These are phyloP conservation scores for Musa itinerans DNA, from an alignment of 176 grass and related monocot genomes.

Conservation along the genomic window DNA sequence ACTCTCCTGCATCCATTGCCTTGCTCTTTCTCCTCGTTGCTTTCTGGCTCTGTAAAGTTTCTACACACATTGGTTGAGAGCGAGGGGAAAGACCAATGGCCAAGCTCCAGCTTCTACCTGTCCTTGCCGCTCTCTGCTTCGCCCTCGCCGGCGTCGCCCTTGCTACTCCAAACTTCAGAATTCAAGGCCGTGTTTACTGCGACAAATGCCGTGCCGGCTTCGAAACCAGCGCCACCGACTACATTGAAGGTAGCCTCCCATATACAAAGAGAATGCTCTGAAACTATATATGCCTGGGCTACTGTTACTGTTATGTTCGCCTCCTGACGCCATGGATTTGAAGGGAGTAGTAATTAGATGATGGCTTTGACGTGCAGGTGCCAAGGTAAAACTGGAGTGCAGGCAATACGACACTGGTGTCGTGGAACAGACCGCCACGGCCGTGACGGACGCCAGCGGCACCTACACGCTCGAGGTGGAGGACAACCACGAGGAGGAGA, in stretches of 20 bases:
- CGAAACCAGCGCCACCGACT: constrained; percentile 56
- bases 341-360: background rate
- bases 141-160: constrained; percentile 15
- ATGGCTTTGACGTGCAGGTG: constrained; percentile 27
- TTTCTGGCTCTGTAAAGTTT: background rate
- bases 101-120: constrained; percentile 27
- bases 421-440: constrained; percentile 31
- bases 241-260: constrained; percentile 40
- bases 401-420: constrained; percentile 29
- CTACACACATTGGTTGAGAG: background rate
- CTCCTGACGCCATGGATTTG: no score
- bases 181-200: constrained; percentile 78
- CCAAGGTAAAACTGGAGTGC: constrained; percentile 82
- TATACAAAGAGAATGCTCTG: background rate
- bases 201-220: constrained; percentile 85
- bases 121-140: constrained; percentile 18
- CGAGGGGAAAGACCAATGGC: constrained; percentile 33
- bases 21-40: background rate
- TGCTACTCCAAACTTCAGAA: constrained; percentile 26
- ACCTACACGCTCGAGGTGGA: constrained; percentile 61
- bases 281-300: background rate
- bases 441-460: constrained; percentile 37
- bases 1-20: background rate
- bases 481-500: constrained; percentile 54
- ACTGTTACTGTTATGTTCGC: background rate